These are phyloP conservation scores for Narthecium ossifragum DNA, from an alignment of 106 monocot genomes.

Conservation along the genomic window DNA sequence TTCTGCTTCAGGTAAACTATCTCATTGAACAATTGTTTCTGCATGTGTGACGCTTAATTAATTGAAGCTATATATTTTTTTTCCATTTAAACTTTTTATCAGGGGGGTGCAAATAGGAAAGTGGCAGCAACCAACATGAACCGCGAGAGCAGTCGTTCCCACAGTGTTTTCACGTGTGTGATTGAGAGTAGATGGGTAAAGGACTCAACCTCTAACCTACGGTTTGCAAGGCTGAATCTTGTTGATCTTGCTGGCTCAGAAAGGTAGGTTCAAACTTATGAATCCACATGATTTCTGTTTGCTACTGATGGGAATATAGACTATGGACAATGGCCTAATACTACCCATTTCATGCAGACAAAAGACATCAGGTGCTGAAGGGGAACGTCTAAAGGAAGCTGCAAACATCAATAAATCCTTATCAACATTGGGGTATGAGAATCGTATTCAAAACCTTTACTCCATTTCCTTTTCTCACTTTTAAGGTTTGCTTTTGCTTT, in stretches of 20 bases:
- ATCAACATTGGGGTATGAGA: conserved; percentile 79
- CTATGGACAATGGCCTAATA: background rate
- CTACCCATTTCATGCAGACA: conserved; percentile 49
- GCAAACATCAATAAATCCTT: conserved; percentile 96
- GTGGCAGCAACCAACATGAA: conserved; percentile 97
- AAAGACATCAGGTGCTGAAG: conserved; percentile 92
- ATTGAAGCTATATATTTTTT: background rate
- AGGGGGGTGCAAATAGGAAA: conserved; percentile 92
- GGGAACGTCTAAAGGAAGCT: conserved; percentile 87
- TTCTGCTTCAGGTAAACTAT: conserved; percentile 61
- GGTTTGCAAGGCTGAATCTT: conserved; percentile 90
- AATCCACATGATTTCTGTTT: too few species aligned
- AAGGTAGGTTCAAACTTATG: too few species aligned
- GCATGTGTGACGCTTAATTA: too few species aligned
- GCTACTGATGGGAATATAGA: background rate
- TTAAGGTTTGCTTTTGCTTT: too few species aligned
- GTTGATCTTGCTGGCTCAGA: conserved; percentile 98
- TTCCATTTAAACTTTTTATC: conserved; percentile 2
- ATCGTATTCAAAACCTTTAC: background rate
- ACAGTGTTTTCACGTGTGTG: conserved; percentile 92
- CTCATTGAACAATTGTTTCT: background rate
- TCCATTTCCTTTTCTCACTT: background rate
- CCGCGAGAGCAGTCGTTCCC: conserved; percentile 90
- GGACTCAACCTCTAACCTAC: conserved; percentile 52
- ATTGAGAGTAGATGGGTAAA: conserved; percentile 93